A percentile compares a stretch with the other conserved stretches of the same genome.
These are phyloP conservation scores for Aureobasidium sp. DNA, from an alignment of 2,329 filamentous ascomycete genomes.

Conservation along the genomic window DNA sequence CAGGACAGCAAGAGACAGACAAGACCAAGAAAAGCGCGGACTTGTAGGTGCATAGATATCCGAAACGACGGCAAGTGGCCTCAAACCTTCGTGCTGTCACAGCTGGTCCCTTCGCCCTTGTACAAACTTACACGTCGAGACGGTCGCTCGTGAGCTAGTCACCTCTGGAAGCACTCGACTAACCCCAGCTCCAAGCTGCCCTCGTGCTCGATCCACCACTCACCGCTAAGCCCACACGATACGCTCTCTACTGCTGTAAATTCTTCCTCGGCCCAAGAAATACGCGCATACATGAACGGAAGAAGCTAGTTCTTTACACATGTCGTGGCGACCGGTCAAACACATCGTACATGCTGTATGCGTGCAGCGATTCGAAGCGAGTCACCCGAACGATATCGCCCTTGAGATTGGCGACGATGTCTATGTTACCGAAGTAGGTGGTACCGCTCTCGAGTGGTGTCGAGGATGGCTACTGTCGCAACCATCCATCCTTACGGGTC, in stretches of 20 bases:
- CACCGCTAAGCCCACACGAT: neutral
- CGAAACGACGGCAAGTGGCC: neutral
- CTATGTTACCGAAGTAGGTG: slow-evolving; percentile 96
- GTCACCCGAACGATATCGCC: slow-evolving; percentile 80
- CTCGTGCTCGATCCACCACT: neutral
- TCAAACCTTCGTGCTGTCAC: neutral
- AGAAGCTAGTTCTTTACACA: slow-evolving; percentile 31
- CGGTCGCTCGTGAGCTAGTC: neutral
- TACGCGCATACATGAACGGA: slow-evolving; percentile 2
- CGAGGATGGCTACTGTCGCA: slow-evolving; percentile 92
- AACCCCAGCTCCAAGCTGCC: neutral
- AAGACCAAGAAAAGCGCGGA: neutral
- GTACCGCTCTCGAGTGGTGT: slow-evolving; percentile 77
- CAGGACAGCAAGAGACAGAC: neutral
- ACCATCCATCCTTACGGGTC: slow-evolving; percentile 80
- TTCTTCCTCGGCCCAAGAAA: neutral
- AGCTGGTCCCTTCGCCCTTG: neutral
- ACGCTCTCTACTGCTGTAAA: neutral
- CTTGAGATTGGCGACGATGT: slow-evolving; percentile 97
- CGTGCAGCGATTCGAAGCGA: slow-evolving; percentile 85
- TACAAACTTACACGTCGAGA: neutral
- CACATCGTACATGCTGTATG: slow-evolving; percentile 97
- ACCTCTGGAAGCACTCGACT: neutral
- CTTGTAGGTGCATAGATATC: neutral
- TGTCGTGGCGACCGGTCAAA: slow-evolving; percentile 96